phyloP scores from a whole-genome alignment of 2,329 filamentous ascomycete species.

The Beauveria medogensis region DNA sequence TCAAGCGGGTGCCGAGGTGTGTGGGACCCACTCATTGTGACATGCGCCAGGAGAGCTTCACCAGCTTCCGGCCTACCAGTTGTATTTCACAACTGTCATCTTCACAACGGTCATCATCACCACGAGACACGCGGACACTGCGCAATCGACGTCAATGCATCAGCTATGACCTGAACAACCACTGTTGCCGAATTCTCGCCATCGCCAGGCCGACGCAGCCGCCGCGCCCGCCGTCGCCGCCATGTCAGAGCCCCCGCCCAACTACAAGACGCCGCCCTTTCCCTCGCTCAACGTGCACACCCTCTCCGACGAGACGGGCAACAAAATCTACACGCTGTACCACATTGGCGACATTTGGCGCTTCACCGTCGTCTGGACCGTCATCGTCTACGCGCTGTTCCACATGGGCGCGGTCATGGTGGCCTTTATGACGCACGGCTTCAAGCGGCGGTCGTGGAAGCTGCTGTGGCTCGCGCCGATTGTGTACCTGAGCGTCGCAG shows the following conservation, averaged over 20 bases:
- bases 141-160: background rate
- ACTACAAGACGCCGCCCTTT: constrained; percentile 63
- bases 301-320: constrained; percentile 34
- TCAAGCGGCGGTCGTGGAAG: constrained; percentile 47
- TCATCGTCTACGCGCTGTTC: constrained; percentile 68
- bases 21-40: background rate
- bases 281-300: constrained; percentile 73
- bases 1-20: constrained; percentile 3
- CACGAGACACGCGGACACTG: background rate
- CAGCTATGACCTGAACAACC: background rate
- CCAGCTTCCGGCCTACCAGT: background rate
- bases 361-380: constrained; percentile 80
- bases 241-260: constrained; percentile 30
- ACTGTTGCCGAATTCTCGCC: background rate
- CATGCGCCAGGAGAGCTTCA: background rate
- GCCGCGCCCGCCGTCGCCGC: background rate
- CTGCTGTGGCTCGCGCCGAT: constrained; percentile 66
- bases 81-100: background rate
- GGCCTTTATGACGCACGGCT: constrained; percentile 63
- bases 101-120: background rate
- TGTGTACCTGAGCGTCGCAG: constrained; percentile 63
- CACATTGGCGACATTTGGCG: constrained; percentile 72
- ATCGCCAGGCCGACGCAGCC: background rate
- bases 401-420: constrained; percentile 65
- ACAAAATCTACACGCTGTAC: constrained; percentile 55